A percentile compares a stretch with the other conserved stretches of the same genome.
phyloP scores from a whole-genome alignment of 768 basidiomycete genomes.

The Crepidotus variabilis region DNA sequence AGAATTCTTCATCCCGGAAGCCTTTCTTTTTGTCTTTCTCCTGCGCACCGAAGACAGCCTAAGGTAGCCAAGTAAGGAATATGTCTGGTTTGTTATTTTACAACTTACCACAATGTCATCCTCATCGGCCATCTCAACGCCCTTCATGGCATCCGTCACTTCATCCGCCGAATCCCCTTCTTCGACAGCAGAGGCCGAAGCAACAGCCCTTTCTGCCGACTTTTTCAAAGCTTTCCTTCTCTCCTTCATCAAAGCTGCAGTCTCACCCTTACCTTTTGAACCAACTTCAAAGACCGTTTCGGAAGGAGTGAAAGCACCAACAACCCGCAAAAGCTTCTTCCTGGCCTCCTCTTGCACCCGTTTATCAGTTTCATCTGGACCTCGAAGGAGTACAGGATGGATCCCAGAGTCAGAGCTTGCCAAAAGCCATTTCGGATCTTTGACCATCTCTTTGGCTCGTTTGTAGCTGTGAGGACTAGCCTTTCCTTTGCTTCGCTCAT shows the following conservation, averaged over 20 bases:
- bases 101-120: conserved; percentile 64
- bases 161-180: conserved; percentile 34
- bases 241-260: conserved; percentile 82
- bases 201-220: conserved; percentile 48
- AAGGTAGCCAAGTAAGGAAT: not conserved
- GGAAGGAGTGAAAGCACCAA: conserved; percentile 77
- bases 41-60: conserved; percentile 67
- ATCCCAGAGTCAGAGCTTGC: conserved; percentile 59
- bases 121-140: conserved; percentile 74
- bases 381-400: conserved; percentile 67
- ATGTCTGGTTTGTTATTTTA: not conserved
- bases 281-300: conserved; percentile 94
- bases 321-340: conserved; percentile 63
- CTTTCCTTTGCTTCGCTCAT: conserved; percentile 90
- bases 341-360: conserved; percentile 50
- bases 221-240: conserved; percentile 74
- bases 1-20: conserved; percentile 82
- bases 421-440: conserved; percentile 66
- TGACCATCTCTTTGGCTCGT: conserved; percentile 84
- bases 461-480: conserved; percentile 83
- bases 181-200: conserved; percentile 26
- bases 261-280: conserved; percentile 59
- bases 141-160: conserved; percentile 25
- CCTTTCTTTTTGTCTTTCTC: conserved; percentile 43
- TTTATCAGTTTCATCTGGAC: conserved; percentile 28